These are phyloP conservation scores for Cenchrus fungigraminus DNA, from an alignment of 176 grass and related monocot species.

Conservation along the genomic window DNA sequence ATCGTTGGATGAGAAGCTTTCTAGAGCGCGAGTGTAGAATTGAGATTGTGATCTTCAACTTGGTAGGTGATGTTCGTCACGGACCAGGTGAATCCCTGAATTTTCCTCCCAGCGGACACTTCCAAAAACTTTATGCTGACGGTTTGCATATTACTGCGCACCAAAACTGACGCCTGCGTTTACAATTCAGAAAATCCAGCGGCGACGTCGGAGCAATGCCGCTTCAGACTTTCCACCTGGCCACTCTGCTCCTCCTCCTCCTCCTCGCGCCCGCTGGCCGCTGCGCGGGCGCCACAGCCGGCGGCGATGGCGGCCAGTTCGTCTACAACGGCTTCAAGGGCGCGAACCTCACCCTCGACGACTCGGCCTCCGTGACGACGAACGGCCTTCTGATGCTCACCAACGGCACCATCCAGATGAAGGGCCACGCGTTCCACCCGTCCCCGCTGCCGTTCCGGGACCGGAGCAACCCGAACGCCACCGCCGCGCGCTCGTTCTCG, in stretches of 20 bases:
- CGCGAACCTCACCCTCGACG: slow-evolving; percentile 41
- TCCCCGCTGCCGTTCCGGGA: slow-evolving; percentile 26
- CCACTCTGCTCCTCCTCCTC: not conserved
- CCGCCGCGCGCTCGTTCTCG: slow-evolving; percentile 50
- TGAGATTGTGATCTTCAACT: no score
- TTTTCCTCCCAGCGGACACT: not conserved
- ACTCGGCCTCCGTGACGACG: slow-evolving; percentile 33
- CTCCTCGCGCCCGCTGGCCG: slow-evolving; percentile 4
- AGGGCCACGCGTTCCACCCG: slow-evolving; percentile 57
- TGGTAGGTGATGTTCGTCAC: not conserved
- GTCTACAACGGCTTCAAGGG: slow-evolving; percentile 49
- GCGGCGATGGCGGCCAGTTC: slow-evolving; percentile 11
- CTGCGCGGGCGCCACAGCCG: not conserved
- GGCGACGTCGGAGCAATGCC: not conserved
- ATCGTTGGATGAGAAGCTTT: no score
- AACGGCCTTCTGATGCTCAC: slow-evolving; percentile 52
- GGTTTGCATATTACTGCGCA: no score
- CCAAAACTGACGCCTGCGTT: not conserved
- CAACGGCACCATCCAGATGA: slow-evolving; percentile 38
- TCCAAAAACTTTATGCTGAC: not conserved
- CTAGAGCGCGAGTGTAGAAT: no score
- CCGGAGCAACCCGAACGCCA: slow-evolving; percentile 1
- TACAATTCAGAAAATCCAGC: not conserved
- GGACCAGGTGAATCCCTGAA: not conserved
- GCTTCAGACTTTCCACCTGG: not conserved